Evolutionary conservation across 2,329 filamentous ascomycete genomes (phyloP).

Genomic region (Periconia macrospinosa): DNA sequence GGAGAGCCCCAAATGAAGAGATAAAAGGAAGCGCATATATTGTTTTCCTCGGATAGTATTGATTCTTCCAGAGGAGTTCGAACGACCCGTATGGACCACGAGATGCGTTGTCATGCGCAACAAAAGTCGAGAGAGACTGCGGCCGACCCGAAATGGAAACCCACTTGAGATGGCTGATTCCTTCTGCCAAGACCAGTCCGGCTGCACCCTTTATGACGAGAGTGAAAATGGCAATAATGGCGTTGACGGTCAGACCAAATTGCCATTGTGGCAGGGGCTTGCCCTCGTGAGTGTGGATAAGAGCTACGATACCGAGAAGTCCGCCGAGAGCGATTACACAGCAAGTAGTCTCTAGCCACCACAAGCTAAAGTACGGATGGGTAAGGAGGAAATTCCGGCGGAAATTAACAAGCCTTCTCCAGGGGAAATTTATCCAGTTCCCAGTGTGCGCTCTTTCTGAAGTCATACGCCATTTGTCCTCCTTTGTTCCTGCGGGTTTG

Average conservation of each 20-base stretch:
- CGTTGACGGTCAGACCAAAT: slow-evolving; percentile 23
- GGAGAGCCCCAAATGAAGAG: no score
- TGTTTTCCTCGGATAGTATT: no score
- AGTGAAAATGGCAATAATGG: slow-evolving; percentile 22
- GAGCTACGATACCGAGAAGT: slow-evolving; percentile 12
- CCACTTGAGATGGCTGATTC: slow-evolving; percentile 18
- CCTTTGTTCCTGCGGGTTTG: no score
- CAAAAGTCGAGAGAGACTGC: slow-evolving; percentile 3
- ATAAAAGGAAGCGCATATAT: no score
- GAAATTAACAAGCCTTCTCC: no score
- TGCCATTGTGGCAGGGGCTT: slow-evolving; percentile 21
- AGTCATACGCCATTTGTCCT: no score
- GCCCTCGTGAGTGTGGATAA: slow-evolving; percentile 1
- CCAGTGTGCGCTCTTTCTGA: no score
- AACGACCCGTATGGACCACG: slow-evolving; percentile 9
- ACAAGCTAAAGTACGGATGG: slow-evolving; percentile 5
- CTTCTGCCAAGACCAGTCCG: slow-evolving; percentile 12
- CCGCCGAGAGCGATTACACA: slow-evolving; percentile 6
- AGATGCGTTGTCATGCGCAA: slow-evolving; percentile 7
- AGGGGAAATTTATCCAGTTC: no score
- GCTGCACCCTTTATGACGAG: slow-evolving; percentile 11
- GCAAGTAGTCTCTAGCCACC: slow-evolving; percentile 13
- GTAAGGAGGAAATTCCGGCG: no score
- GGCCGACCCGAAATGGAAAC: slow-evolving; percentile 2
- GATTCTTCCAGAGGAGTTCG: no score